Evolutionary conservation across 2,329 filamentous ascomycete species (phyloP).

Genomic region (Ophiosphaerella narmari): DNA sequence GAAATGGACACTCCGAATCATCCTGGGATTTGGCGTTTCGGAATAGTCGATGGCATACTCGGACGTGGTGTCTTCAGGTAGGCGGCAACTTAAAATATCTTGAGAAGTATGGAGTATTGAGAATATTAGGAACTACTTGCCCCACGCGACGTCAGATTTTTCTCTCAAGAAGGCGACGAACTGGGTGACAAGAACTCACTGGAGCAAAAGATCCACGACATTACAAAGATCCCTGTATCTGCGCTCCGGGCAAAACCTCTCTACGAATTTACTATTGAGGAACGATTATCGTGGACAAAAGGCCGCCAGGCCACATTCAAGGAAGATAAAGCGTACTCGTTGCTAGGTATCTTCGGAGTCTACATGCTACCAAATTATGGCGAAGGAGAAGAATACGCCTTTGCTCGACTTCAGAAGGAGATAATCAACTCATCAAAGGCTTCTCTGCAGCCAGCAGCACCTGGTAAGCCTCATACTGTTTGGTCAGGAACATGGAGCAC

Average conservation of each 20-base stretch:
- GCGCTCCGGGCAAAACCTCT: neutral
- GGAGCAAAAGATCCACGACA: constrained; percentile 1
- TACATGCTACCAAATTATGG: constrained; percentile 3
- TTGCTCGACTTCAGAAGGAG: neutral
- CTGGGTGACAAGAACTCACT: constrained; percentile 2
- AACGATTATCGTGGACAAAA: constrained; percentile 11
- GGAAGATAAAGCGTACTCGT: constrained; percentile 5
- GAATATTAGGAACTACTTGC: constrained; percentile 3
- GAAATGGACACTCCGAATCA: neutral
- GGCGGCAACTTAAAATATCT: no score
- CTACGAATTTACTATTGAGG: neutral
- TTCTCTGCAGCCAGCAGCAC: no score
- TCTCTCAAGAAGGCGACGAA: neutral
- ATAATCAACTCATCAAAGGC: neutral
- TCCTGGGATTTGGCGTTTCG: constrained; percentile 5
- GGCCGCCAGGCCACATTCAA: neutral
- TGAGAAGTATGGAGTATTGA: no score
- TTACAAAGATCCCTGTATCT: neutral
- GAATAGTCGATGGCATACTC: constrained; percentile 6
- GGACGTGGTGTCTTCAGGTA: constrained; percentile 4
- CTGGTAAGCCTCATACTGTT: no score
- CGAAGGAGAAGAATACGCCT: constrained; percentile 1
- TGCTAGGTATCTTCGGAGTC: constrained; percentile 4
- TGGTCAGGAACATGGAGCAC: no score
- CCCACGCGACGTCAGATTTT: constrained; percentile 2